Evolutionary conservation across 164 flowering plant genomes (phyloP), one percentile per base, ranked within the genome.

Genomic region (Vitis rupestris): DNA sequence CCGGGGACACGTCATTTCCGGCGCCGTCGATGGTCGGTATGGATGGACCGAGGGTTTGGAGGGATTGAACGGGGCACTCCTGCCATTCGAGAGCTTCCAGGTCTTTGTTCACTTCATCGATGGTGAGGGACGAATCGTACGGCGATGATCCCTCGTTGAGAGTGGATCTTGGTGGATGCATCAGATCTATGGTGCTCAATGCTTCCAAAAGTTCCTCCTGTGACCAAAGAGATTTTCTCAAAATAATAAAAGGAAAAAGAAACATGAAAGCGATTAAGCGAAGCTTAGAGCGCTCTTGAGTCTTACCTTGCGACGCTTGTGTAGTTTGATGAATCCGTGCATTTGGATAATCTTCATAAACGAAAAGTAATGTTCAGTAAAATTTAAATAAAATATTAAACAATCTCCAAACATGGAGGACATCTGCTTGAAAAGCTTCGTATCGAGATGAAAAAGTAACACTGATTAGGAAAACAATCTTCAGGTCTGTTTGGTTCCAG

Each of bases 291-390:
- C 44, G 44, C 44, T 37, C 44, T 31, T 31, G 7, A 37, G 44
- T 37, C 44, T 37, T 69, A 59, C 64, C 48, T 74, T 75, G 54
- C 64, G 59, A 52, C 62, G 31, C 9, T 10, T 37, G 61, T 62
- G 60, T 3, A 75, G 19, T 58, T 70, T 75, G 29, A n/a, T 31
- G 71, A 62, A 75, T 14, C 78, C 78, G 19, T 70, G 70, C 71
- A 70, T 61, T 15, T 27, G n/a, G 61, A 75, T 56, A 59, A 75
- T 67, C 78, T 75, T 57, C 37, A 15, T 3, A 10, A 68, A 12
- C 49, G 17, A 1, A 27, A 9, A 10, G 15, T 16, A 47, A 16
- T 7, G 30, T 6, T 30, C 37, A 16, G 27, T 15, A 3, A 11
- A 10, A 16, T 16, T 52, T 4, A 51, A 17, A 37, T 10, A 3